Percentiles rank a stretch among this genome's conserved stretches.
These are phyloP conservation scores for Starmerella cellae DNA, from an alignment of 805 yeast species.

Conservation along the genomic window DNA sequence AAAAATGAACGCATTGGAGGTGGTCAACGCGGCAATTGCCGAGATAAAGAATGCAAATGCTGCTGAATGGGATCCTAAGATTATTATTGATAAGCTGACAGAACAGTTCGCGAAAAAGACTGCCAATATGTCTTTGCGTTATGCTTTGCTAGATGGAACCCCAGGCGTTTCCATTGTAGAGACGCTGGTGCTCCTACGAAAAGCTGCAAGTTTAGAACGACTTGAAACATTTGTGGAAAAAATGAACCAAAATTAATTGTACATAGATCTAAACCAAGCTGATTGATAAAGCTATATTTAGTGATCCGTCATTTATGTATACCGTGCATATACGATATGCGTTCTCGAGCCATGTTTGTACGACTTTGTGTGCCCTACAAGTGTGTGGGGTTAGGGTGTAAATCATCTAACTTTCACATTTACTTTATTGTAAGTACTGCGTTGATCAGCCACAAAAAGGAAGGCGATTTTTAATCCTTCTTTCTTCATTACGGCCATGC, in stretches of 20 bases:
- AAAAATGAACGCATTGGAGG: neutral
- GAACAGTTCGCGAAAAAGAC: slow-evolving; percentile 14
- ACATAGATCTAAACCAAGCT: neutral
- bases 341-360: no score
- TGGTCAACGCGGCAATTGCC: slow-evolving; percentile 2
- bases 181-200: slow-evolving; percentile 41
- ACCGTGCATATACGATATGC: no score
- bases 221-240: neutral
- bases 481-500: no score
- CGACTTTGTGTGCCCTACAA: no score
- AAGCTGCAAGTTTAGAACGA: slow-evolving; percentile 19
- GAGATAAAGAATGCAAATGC: neutral
- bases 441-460: no score
- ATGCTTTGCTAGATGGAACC: slow-evolving; percentile 53
- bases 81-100: slow-evolving; percentile 1
- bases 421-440: no score
- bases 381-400: no score
- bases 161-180: slow-evolving; percentile 58
- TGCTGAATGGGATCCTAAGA: slow-evolving; percentile 1
- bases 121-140: slow-evolving; percentile 48
- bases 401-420: no score
- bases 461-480: no score
- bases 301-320: no score
- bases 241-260: neutral
- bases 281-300: no score